Conservation (phyloP, 2,329 filamentous ascomycete genomes). For the Moelleriella libera region DNA sequence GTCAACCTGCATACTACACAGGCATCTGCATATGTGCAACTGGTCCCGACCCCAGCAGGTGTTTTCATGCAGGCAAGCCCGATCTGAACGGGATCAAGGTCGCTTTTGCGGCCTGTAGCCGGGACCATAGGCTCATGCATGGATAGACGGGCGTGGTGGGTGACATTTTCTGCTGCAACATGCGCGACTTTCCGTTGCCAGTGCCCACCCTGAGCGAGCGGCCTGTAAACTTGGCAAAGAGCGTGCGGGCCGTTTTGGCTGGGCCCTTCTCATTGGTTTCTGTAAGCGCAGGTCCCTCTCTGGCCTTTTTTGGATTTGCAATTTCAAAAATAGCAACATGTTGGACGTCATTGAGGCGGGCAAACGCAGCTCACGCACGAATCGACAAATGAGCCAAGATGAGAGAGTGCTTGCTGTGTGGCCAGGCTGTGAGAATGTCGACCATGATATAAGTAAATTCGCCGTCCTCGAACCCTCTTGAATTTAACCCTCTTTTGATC, state of each 20-base stretch:
- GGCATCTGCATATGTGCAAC: background rate
- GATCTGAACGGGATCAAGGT: background rate
- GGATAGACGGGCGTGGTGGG: conserved; percentile 1
- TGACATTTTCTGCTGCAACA: conserved; percentile 2
- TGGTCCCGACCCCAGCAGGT: background rate
- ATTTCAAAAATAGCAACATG: conserved; percentile 25
- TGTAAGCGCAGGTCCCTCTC: conserved; percentile 32
- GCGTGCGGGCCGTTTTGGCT: conserved; percentile 1
- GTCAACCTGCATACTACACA: too few relatives aligned
- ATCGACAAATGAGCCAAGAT: conserved; percentile 11
- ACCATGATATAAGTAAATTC: conserved; percentile 46
- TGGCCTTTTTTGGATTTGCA: conserved; percentile 8
- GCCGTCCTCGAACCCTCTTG: conserved; percentile 25
- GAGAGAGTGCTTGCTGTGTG: too few relatives aligned
- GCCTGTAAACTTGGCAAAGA: background rate
- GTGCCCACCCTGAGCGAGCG: background rate
- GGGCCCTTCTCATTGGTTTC: conserved; percentile 19
- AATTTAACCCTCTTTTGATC: conserved; percentile 20
- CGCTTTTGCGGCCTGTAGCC: background rate
- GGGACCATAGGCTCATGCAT: background rate
- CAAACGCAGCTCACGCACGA: background rate
- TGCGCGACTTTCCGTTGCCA: conserved; percentile 6
- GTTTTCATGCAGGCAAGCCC: background rate
- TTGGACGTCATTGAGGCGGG: conserved; percentile 3
- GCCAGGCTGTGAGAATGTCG: conserved; percentile 24